phyloP scores from a whole-genome alignment of 345 rosid species.

The Aquilaria malaccensis region DNA sequence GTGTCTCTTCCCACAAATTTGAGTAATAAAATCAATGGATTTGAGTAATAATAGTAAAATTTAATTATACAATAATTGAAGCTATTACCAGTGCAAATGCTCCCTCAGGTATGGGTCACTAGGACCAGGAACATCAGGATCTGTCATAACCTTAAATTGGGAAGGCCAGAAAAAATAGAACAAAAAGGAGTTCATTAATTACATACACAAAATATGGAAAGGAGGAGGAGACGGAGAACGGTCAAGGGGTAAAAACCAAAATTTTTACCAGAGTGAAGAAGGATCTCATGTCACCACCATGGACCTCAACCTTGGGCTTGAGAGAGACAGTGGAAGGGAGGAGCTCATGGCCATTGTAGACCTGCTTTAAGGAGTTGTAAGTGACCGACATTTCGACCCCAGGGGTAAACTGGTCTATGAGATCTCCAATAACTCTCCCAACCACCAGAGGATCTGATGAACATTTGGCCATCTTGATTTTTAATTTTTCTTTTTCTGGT shows the following conservation, averaged over 20 bases:
- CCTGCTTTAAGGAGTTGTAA: slow-evolving; percentile 62
- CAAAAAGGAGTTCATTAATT: neutral
- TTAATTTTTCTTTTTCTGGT: neutral
- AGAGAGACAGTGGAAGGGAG: slow-evolving; percentile 64
- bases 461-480: slow-evolving; percentile 33
- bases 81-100: slow-evolving; percentile 81
- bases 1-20: neutral
- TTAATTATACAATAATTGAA: neutral
- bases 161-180: neutral
- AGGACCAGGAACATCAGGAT: slow-evolving; percentile 98
- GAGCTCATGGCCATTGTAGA: slow-evolving; percentile 83
- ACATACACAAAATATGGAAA: neutral
- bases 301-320: slow-evolving; percentile 86
- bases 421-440: slow-evolving; percentile 89
- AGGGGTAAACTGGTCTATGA: slow-evolving; percentile 55
- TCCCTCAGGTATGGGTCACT: slow-evolving; percentile 94
- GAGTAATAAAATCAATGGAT: too few species aligned
- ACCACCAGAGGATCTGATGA: slow-evolving; percentile 72
- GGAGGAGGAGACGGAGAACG: neutral
- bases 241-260: neutral
- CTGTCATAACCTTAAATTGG: slow-evolving; percentile 74
- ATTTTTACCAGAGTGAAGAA: slow-evolving; percentile 87
- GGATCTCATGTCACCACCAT: slow-evolving; percentile 83
- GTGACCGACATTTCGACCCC: slow-evolving; percentile 61
- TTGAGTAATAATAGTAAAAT: neutral